phyloP scores from a whole-genome alignment of 768 basidiomycete species.

The Pisolithus tinctorius region DNA sequence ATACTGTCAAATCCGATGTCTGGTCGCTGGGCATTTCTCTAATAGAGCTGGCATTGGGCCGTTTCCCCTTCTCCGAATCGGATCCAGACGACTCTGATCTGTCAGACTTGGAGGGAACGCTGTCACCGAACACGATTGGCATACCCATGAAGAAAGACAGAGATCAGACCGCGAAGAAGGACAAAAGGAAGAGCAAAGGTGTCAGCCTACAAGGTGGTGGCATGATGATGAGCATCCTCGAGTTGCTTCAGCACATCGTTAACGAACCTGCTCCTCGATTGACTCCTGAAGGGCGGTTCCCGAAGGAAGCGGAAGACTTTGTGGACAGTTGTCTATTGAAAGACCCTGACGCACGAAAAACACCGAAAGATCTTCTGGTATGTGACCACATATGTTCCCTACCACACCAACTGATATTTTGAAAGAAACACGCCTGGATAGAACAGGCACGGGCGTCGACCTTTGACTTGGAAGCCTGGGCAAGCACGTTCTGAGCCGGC shows the following conservation, averaged over 20 bases:
- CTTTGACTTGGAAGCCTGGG: constrained; percentile 76
- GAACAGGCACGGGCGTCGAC: constrained; percentile 50
- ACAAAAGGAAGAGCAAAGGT: constrained; percentile 84
- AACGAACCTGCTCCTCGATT: constrained; percentile 94
- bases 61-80: constrained; percentile 92
- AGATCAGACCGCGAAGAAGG: constrained; percentile 54
- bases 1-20: constrained; percentile 98
- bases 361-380: constrained; percentile 84
- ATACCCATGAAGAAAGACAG: constrained; percentile 34
- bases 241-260: constrained; percentile 95
- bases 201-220: constrained; percentile 91
- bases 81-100: constrained; percentile 68
- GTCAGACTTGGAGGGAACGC: constrained; percentile 75
- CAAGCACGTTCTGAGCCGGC: constrained; percentile 55
- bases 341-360: constrained; percentile 76
- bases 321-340: constrained; percentile 88
- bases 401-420: background rate
- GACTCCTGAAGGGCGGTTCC: constrained; percentile 67
- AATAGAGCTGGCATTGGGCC: constrained; percentile 93
- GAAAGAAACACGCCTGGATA: constrained; percentile 71
- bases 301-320: constrained; percentile 71
- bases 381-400: background rate
- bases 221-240: constrained; percentile 98
- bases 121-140: constrained; percentile 58
- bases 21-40: constrained; percentile 98